Evolutionary conservation across 2,329 filamentous ascomycete genomes (phyloP), one percentile per base, ranked within the genome.

Genomic region (Xylaria sp.): DNA sequence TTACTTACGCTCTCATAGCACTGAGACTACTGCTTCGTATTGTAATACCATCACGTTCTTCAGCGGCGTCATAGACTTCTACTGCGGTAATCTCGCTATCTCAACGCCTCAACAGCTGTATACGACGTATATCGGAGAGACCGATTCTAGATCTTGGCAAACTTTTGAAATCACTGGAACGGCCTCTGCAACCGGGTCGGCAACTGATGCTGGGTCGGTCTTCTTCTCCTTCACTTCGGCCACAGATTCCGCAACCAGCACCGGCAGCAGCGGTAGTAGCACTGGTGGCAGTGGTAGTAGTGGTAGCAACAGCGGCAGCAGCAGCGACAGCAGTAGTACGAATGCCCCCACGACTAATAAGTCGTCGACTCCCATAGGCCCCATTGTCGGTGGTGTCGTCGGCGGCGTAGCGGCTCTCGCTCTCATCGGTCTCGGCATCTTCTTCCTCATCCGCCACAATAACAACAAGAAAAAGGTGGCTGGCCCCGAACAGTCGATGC

Each of bases 41-140:
- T 86, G 85, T 76, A 83, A 82, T 64, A 85, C 83, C 2, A 76
- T 84, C 32, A 79, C 78, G 0, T 85, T 84, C 71, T 74, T 77
- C 2, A 78, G 76, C 19, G 78, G 79, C 17, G 77, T 85, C 56
- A 75, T 75, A 27, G 84, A 85, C 71, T 86, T 80, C 70, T 84
- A 79, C 74, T 86, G 84, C 74, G 78, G 24, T 27, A 4, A 27
- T 78, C 65, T 74, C 75, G 9, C 61, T 75, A 73, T 78, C 51
- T 79, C 78, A 3, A 79, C 76, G 4, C 69, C 76, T 4, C 79
- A 82, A 58, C 69, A 75, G 32, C 78, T 82, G 1, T 73, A 74
- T 27, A 85, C 84, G 2, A 83, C 83, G 4, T 84, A 79, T 63
- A 69, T 50, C 9, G 83, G 82, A 39, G 75, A 84, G 70, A 73